Percentiles rank a stretch among this genome's conserved stretches.
phyloP scores from a whole-genome alignment of 2,329 filamentous ascomycete genomes.

The Colletotrichum tropicale region DNA sequence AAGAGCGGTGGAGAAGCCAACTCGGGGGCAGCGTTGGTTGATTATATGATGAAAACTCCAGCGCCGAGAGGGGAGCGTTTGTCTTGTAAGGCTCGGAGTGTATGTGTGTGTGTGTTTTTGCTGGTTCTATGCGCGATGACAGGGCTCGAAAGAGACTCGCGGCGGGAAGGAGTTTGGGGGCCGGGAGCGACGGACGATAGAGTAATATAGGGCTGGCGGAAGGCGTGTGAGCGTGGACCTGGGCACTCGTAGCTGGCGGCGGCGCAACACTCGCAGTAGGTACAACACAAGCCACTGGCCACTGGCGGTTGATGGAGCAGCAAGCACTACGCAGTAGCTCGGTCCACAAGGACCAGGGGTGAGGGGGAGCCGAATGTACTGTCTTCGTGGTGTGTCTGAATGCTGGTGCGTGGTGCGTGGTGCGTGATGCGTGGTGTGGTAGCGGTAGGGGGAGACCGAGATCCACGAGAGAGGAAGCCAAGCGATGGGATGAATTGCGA shows the following conservation, averaged over 20 bases:
- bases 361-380: conserved; percentile 8
- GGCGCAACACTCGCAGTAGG: background rate
- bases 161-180: conserved; percentile 11
- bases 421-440: background rate
- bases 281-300: background rate
- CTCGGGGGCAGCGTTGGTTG: background rate
- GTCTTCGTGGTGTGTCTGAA: background rate
- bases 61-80: background rate
- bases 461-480: conserved; percentile 9
- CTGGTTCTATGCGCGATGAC: background rate
- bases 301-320: background rate
- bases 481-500: conserved; percentile 1
- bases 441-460: background rate
- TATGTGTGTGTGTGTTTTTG: background rate
- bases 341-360: conserved; percentile 12
- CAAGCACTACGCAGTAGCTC: background rate
- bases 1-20: background rate
- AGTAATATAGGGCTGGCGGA: conserved; percentile 20
- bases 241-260: conserved; percentile 3
- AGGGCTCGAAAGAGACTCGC: background rate
- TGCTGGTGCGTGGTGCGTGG: background rate
- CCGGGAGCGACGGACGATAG: conserved; percentile 1
- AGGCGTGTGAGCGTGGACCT: conserved; percentile 6
- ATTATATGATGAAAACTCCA: background rate
- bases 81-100: background rate